Conservation (phyloP, 208 protist species). For the Phytomonas sp. region DNA sequence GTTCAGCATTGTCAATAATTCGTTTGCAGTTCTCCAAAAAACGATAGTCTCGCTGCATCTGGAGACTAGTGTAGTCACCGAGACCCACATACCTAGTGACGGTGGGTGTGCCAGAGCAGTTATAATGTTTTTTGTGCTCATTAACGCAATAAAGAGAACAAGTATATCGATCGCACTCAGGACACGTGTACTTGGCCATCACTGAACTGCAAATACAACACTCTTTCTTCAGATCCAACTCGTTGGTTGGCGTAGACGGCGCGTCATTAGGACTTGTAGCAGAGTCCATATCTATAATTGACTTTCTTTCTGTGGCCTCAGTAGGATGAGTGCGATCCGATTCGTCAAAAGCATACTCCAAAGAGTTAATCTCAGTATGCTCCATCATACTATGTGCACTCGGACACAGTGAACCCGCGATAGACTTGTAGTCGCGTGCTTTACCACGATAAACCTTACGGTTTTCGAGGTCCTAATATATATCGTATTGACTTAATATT, state of each 20-base stretch:
- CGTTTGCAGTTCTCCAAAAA: conserved; percentile 75
- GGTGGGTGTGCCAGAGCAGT: conserved; percentile 52
- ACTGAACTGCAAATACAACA: conserved; percentile 66
- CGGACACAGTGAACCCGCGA: not conserved
- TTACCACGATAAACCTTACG: conserved; percentile 2
- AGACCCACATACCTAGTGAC: conserved; percentile 51
- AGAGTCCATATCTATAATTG: not conserved
- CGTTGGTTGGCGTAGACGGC: not conserved
- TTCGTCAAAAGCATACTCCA: not conserved
- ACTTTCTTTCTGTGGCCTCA: not conserved
- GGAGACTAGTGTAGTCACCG: conserved; percentile 54
- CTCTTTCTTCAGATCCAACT: not conserved
- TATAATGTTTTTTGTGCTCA: conserved; percentile 55
- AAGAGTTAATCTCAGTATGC: not conserved
- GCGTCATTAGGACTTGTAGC: not conserved
- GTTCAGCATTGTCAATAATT: conserved; percentile 56
- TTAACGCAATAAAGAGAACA: conserved; percentile 77
- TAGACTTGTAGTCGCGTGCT: not conserved
- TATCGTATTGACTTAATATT: not conserved
- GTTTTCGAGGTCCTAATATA: conserved; percentile 4
- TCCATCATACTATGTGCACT: not conserved
- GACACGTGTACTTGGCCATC: conserved; percentile 62
- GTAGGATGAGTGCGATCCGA: not conserved
- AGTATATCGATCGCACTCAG: conserved; percentile 52
- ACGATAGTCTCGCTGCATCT: conserved; percentile 72